phyloP scores from a whole-genome alignment of 371 early-diverging fungal species.

The Mucor plumbeus region DNA sequence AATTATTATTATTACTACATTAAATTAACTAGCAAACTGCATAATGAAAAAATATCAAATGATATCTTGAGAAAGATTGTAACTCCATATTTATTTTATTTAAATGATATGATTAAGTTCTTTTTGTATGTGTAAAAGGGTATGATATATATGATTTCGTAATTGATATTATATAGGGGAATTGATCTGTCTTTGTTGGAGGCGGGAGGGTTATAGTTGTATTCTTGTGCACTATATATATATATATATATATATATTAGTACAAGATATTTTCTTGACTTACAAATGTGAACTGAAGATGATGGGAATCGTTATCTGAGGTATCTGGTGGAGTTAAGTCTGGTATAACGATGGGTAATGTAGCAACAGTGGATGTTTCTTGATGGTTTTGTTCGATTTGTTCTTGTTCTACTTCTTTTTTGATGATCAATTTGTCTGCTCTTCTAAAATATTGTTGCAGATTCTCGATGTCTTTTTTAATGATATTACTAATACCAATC shows the following conservation, averaged over 20 bases:
- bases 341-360: slow-evolving; percentile 7
- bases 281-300: background rate
- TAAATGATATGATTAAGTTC: no score
- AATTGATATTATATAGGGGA: background rate
- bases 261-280: background rate
- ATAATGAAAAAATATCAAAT: no score
- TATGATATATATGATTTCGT: background rate
- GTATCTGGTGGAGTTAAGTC: background rate
- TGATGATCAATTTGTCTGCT: slow-evolving; percentile 1
- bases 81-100: no score
- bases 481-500: slow-evolving; percentile 20
- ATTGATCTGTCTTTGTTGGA: background rate
- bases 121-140: no score
- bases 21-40: no score
- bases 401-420: background rate
- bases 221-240: background rate
- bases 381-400: background rate
- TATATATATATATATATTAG: no score
- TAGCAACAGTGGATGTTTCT: slow-evolving; percentile 9
- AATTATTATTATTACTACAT: no score
- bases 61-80: no score
- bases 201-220: background rate
- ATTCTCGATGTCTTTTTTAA: slow-evolving; percentile 22
- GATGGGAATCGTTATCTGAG: background rate
- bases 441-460: slow-evolving; percentile 19